Evolutionary conservation across 768 basidiomycete species (phyloP), one percentile per base, ranked within the genome.

Genomic region (Suillus paluster): DNA sequence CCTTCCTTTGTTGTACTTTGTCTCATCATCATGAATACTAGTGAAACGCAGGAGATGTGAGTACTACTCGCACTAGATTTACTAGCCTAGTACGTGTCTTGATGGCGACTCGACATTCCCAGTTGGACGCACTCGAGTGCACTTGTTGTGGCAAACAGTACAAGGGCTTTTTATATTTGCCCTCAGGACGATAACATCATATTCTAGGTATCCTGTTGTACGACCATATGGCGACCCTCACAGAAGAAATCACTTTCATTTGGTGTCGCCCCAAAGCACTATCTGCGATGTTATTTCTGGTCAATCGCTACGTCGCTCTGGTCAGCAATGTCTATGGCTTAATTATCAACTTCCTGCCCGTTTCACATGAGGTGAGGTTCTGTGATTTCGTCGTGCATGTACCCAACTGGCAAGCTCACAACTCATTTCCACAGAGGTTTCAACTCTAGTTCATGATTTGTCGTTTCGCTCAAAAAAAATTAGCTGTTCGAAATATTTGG

Each of bases 281-380:
- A 14, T 79, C 80, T 61, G 73, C 81, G 3, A 75, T 77, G 36
- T 75, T 79, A 66, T 86, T 86, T 69, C 79, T 82, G 57, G 50
- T 82, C 38, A 83, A 84, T 62, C 81, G 84, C 6, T 86, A 86
- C 58, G 64, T 81, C 39, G 75, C 81, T 2, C 74, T 83, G 57
- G 68, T 81, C 48, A 80, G 78, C 33, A 78, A 78, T 53, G 65
- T 79, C 15, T 67, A 64, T 12, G 73, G 76, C 17, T 65, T 68
- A 3, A 58, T 73, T 10, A n/a, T 66, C 77, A 39, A 70, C 66
- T 78, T 62, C 66, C 69, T 45, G 67, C 72, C 19, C 14, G 25
- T 65, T 15, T 5, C 61, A 25, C n/a, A n/a, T n/a, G n/a, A n/a
- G 23, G 19, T 27, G 15, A 49, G 48, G 48, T 49, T 27, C 8